Evolutionary conservation across 2,329 filamentous ascomycete genomes (phyloP), one percentile per base, ranked within the genome.

Genomic region (Juglanconis sp.): DNA sequence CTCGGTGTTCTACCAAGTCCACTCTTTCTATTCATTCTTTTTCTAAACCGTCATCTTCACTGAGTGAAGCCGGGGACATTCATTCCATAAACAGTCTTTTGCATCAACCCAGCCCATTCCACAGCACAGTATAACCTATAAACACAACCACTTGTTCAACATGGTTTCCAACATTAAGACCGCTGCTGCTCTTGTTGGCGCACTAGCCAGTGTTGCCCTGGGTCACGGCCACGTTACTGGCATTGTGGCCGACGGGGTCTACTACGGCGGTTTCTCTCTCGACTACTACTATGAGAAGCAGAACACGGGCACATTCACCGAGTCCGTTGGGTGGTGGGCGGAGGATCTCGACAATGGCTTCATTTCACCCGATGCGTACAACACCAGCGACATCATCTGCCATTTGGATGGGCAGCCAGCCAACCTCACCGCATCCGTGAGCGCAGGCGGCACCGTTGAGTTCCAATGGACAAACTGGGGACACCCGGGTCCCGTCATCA

Each of bases 391-490:
- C 17, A 63, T 63, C 50, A 57, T 60, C 57, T 63, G 61, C 50
- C 53, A 60, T 42, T 42, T 42, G 4, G 53, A 60, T 17, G 34
- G 36, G 2, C 11, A 53, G 31, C 61, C 61, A 10, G 61, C 55
- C 49, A 63, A 59, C 49, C 38, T 44, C 17, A 59, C 63, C 0
- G 57, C 61, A 10, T 60, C 56, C 24, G 63, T 66, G 31, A 36
- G 46, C 15, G 65, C 63, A 4, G 65, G 65, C 52, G 60, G 65
- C 13, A 63, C 57, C 4, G 57, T 66, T 15, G 36, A 64, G 32
- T 65, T 66, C 49, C 60, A 64, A 57, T 71, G 70, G 64, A 67
- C 66, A 2, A 64, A 57, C 4, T 74, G 71, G 72, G 69, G 71
- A 5, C 69, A 75, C 65, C 54, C 57, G 10, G 69, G 70, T 0